Percentiles rank a stretch among this genome's conserved stretches.
Conservation (phyloP, 495 filamentous ascomycete species). For the Aspergillus mulundensis region DNA sequence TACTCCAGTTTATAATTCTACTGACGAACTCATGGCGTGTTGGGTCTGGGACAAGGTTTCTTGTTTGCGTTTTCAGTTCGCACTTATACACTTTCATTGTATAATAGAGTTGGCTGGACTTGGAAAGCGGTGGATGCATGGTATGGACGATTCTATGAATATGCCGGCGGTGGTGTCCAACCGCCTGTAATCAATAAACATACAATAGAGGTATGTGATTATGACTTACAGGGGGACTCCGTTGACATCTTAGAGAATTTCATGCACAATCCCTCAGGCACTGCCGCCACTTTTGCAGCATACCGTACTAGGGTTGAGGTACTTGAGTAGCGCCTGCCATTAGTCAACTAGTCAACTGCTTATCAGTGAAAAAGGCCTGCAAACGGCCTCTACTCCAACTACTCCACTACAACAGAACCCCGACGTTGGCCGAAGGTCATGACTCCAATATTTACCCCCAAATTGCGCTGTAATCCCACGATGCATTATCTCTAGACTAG, state of each 20-base stretch:
- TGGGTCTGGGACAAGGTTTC: not conserved
- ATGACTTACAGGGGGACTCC: too few species aligned
- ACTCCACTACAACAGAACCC: not conserved
- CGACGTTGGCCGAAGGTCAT: not conserved
- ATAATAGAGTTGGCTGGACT: slow-evolving; percentile 3
- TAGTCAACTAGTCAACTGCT: not conserved
- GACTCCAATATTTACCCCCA: not conserved
- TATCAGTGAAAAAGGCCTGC: too few species aligned
- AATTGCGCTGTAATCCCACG: not conserved
- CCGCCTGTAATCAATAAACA: not conserved
- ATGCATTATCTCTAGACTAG: not conserved
- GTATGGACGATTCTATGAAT: not conserved
- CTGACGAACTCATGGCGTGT: slow-evolving; percentile 1
- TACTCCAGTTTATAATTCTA: not conserved
- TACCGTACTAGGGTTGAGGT: too few species aligned
- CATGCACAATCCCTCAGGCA: too few species aligned
- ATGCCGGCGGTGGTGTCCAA: not conserved
- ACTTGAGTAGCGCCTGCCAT: not conserved
- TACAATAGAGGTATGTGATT: not conserved
- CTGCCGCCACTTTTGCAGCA: slow-evolving; percentile 6
- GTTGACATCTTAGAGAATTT: too few species aligned
- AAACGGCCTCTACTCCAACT: not conserved
- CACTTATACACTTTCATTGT: slow-evolving; percentile 2
- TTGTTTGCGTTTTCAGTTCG: not conserved
- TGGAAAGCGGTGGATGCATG: not conserved